Percentiles rank a stretch among this genome's conserved stretches.
Evolutionary conservation across 495 filamentous ascomycete species (phyloP).

Genomic region (Pyrenopolyporus hunteri): DNA sequence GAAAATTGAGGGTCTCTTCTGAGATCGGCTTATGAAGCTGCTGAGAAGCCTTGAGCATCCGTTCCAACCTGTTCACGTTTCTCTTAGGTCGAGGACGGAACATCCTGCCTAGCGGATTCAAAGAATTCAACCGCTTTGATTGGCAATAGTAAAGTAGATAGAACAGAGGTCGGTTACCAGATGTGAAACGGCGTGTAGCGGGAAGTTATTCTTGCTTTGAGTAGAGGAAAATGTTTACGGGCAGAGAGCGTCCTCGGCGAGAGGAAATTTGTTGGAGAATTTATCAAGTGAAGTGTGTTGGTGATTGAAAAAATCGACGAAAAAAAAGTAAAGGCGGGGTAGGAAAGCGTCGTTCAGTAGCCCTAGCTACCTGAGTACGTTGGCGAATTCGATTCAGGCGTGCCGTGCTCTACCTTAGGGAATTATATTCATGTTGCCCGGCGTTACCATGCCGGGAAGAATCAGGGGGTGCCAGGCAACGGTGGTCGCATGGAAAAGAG

Average conservation of each 20-base stretch:
- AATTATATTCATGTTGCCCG: background rate
- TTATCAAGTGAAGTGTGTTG: too few relatives aligned
- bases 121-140: background rate
- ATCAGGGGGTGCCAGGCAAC: background rate
- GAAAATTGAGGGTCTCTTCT: background rate
- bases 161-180: too few relatives aligned
- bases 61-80: background rate
- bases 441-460: background rate
- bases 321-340: too few relatives aligned
- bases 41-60: constrained; percentile 13
- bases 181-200: too few relatives aligned
- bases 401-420: background rate
- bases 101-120: background rate
- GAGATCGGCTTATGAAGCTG: constrained; percentile 10
- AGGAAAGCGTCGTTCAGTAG: constrained; percentile 1
- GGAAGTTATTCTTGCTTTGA: too few relatives aligned
- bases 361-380: background rate
- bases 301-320: too few relatives aligned
- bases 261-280: too few relatives aligned
- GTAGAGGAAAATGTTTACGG: too few relatives aligned
- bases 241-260: too few relatives aligned
- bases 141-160: background rate
- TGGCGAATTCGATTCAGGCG: background rate
- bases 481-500: background rate
- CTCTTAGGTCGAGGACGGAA: background rate